These are phyloP conservation scores for Boletus holoroseus DNA, from an alignment of 1,284 basidiomycete species.

Conservation along the genomic window DNA sequence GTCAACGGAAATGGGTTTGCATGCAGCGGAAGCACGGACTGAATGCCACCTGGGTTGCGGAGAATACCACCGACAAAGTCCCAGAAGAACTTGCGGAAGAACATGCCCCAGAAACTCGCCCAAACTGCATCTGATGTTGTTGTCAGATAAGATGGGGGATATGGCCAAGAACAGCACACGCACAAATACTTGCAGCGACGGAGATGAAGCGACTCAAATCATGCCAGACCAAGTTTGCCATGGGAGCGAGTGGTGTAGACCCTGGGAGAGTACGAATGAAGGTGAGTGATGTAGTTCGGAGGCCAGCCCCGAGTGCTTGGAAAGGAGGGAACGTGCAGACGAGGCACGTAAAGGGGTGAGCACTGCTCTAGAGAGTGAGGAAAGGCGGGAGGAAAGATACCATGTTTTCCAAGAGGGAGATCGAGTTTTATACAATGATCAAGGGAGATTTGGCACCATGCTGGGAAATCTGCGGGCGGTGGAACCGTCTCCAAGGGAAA, in stretches of 20 bases:
- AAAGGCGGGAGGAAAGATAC: neutral
- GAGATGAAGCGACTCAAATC: conserved; percentile 70
- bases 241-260: conserved; percentile 33
- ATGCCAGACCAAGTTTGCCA: conserved; percentile 83
- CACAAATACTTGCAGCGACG: conserved; percentile 69
- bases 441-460: neutral
- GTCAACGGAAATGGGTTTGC: neutral
- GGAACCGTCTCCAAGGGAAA: conserved; percentile 3
- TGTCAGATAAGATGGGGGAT: conserved; percentile 6
- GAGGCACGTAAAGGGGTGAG: neutral
- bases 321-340: neutral
- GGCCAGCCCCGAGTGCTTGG: conserved; percentile 14
- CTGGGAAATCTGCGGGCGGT: neutral
- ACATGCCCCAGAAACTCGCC: conserved; percentile 71
- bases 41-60: conserved; percentile 70
- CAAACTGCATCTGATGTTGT: conserved; percentile 61
- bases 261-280: neutral
- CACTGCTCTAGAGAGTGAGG: neutral
- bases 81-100: conserved; percentile 90
- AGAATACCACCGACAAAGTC: conserved; percentile 70
- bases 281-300: neutral
- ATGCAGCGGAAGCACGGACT: conserved; percentile 48
- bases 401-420: neutral
- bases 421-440: neutral
- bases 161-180: conserved; percentile 34